A percentile compares a stretch with the other conserved stretches of the same genome.
These are phyloP conservation scores for Leishmania aethiopica DNA, from an alignment of 208 protist species.

Conservation along the genomic window DNA sequence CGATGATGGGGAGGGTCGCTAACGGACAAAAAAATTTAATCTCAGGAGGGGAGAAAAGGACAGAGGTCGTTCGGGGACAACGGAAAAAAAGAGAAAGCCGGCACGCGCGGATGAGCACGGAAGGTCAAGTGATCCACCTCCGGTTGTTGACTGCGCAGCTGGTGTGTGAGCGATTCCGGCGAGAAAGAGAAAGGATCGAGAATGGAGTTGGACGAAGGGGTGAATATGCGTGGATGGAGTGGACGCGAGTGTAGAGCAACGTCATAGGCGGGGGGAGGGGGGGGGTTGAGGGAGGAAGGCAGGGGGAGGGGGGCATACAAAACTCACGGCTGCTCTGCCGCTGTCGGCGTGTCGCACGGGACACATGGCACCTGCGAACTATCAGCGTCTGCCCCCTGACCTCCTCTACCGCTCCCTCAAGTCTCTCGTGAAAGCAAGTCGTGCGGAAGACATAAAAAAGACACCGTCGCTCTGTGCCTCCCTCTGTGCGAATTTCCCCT, in stretches of 20 bases:
- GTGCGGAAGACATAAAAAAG: neutral
- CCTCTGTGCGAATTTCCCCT: neutral
- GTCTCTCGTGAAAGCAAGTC: neutral
- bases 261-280: neutral
- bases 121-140: neutral
- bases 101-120: neutral
- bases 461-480: neutral
- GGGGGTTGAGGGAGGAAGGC: neutral
- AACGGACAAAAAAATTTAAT: conserved; percentile 1
- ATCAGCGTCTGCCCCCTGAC: neutral
- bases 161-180: neutral
- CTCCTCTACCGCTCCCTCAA: neutral
- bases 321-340: neutral
- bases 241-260: neutral
- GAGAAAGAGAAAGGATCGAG: neutral
- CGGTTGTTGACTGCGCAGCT: conserved; percentile 2
- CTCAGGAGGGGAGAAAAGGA: neutral
- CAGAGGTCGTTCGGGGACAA: conserved; percentile 7
- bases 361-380: neutral
- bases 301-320: neutral
- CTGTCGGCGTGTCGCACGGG: neutral
- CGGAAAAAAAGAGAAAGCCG: neutral
- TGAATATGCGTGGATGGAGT: neutral
- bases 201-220: neutral
- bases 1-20: neutral